Base-by-base conservation (phyloP, 2,329 filamentous ascomycete species). In the Paramyrothecium sp. region DNA sequence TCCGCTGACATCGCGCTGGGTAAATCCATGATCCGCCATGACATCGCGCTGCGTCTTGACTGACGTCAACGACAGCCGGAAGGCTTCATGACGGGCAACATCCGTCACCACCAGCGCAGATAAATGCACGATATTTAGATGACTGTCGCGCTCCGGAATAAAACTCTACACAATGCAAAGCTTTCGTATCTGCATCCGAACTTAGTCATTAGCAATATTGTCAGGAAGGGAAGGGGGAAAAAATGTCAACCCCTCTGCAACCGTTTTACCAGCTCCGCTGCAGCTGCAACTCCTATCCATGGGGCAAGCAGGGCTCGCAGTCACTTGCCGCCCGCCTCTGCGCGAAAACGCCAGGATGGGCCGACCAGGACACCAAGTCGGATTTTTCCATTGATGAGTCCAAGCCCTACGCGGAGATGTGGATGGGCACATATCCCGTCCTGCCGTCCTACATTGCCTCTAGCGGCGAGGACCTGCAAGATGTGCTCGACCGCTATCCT, bases 391-490 rank as follows among this genome's bases (percentile, higher is more conserved):
- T 92, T 53, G 80, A 91, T 22, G 82, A 90, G 55, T 77, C 80
- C 57, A 80, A 85, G 63, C 72, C 77, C 7, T 92, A 92, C 67
- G 79, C 79, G 0, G 79, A 81, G 81, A 85, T 89, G 81, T 92
- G 89, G 89, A 89, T 92, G 77, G 89, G 88, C 3, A 91, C 89
- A 50, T 91, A 92, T 67, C 88, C 89, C 0, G 84, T 85, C 44
- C 82, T 88, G 22, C 89, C 89, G 0, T 89, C 87, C 1, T 83
- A 84, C 55, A 76, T 89, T 1, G 73, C 89, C 17, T 75, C 78
- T 21, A 88, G 83, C 0, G 86, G 84, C 26, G 83, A 91, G 67
- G 76, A 82, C 26, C 81, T 93, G 1, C 81, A 85, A 60, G 81
- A 89, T 21, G 81, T 89, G 17, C 73, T 92, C 34, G 80, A 89